Evolutionary conservation across 2,329 filamentous ascomycete species (phyloP).

Genomic region (Talaromyces atroroseus): DNA sequence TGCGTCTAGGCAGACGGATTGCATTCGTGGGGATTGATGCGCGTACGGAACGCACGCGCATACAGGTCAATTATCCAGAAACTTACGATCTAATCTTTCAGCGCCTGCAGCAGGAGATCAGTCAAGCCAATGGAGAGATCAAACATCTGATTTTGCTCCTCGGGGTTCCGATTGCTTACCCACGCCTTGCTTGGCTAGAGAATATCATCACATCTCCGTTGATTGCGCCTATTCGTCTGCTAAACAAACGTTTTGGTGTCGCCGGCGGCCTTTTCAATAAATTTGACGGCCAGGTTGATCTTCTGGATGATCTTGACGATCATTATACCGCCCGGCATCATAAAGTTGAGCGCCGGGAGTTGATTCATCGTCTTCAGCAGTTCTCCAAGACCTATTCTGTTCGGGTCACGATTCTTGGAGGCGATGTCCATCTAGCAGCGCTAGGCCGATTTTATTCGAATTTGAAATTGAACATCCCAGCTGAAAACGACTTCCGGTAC

Average conservation of each 20-base stretch:
- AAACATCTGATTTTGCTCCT: constrained; percentile 60
- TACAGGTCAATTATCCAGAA: constrained; percentile 81
- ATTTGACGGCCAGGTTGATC: constrained; percentile 72
- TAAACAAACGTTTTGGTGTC: constrained; percentile 85
- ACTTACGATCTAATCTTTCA: constrained; percentile 58
- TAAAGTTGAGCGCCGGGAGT: constrained; percentile 74
- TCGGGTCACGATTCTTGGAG: constrained; percentile 58
- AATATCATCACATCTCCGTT: constrained; percentile 83
- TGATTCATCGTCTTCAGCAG: constrained; percentile 62
- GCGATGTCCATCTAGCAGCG: constrained; percentile 60
- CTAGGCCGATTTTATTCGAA: constrained; percentile 61
- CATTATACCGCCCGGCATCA: constrained; percentile 86
- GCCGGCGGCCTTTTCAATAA: constrained; percentile 85
- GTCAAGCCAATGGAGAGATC: constrained; percentile 48
- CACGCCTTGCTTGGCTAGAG: constrained; percentile 89
- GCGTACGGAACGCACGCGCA: constrained; percentile 71
- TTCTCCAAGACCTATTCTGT: constrained; percentile 51
- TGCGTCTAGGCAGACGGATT: constrained; percentile 60
- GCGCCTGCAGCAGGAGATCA: constrained; percentile 49
- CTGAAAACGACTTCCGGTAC: constrained; percentile 56
- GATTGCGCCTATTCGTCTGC: constrained; percentile 79
- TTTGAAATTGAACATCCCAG: constrained; percentile 51
- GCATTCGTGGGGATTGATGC: constrained; percentile 58
- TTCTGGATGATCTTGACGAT: constrained; percentile 61
- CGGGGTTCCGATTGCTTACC: constrained; percentile 65